Evolutionary conservation across 805 yeast species (phyloP).

Genomic region (Blastobotrys attinorum): DNA sequence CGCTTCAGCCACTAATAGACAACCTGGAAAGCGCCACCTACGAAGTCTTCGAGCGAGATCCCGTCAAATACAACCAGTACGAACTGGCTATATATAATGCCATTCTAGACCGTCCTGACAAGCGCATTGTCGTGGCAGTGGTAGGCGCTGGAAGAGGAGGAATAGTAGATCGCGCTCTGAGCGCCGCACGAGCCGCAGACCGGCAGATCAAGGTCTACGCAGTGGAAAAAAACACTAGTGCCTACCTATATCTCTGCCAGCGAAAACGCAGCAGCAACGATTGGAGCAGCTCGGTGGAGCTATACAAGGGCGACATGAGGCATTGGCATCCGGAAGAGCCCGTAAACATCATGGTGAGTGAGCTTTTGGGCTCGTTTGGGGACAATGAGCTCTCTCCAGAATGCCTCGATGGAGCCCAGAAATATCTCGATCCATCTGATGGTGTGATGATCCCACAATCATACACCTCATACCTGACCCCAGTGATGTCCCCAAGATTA

Average conservation of each 20-base stretch:
- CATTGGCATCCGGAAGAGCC: slow-evolving; percentile 33
- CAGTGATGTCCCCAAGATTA: slow-evolving; percentile 53
- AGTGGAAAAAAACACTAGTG: slow-evolving; percentile 65
- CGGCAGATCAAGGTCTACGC: slow-evolving; percentile 38
- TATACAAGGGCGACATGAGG: slow-evolving; percentile 56
- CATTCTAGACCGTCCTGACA: slow-evolving; percentile 28
- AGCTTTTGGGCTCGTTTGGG: slow-evolving; percentile 83
- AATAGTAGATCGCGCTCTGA: slow-evolving; percentile 47
- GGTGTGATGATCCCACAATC: slow-evolving; percentile 58
- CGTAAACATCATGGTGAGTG: slow-evolving; percentile 63
- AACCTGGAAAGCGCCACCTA: slow-evolving; percentile 55
- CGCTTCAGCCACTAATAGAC: slow-evolving; percentile 64
- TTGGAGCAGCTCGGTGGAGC: slow-evolving; percentile 46
- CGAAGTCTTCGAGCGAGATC: slow-evolving; percentile 63
- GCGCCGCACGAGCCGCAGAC: slow-evolving; percentile 31
- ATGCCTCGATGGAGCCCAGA: slow-evolving; percentile 44
- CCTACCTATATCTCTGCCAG: slow-evolving; percentile 40
- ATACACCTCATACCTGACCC: slow-evolving; percentile 55
- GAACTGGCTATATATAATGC: slow-evolving; percentile 56
- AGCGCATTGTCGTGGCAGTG: slow-evolving; percentile 38
- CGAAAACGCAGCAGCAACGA: slow-evolving; percentile 39
- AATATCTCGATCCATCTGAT: slow-evolving; percentile 30
- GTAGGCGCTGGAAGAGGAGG: slow-evolving; percentile 92
- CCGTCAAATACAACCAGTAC: slow-evolving; percentile 60
- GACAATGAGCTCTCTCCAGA: slow-evolving; percentile 90